These are phyloP conservation scores for Plantago rigida DNA, from an alignment of 305 asterid species.

Conservation along the genomic window DNA sequence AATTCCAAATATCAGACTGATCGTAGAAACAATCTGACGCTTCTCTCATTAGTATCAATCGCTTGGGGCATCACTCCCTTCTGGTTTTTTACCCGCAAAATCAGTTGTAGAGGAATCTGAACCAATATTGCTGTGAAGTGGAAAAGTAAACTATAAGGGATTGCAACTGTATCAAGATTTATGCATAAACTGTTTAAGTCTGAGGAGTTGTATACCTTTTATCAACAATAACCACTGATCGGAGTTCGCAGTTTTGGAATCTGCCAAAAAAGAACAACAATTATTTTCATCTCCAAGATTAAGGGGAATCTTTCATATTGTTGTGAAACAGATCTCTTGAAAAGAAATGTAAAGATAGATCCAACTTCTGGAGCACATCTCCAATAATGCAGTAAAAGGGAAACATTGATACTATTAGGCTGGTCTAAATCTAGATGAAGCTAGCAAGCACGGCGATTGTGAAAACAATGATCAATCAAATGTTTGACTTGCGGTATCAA, in stretches of 20 bases:
- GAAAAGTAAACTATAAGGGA: neutral
- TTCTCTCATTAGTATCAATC: constrained; percentile 3
- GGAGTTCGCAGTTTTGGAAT: constrained; percentile 22
- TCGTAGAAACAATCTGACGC: neutral
- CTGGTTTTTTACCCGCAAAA: constrained; percentile 21
- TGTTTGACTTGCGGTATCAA: neutral
- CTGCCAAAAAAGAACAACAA: constrained; percentile 1
- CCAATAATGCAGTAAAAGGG: neutral
- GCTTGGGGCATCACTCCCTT: constrained; percentile 21
- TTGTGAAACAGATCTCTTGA: neutral
- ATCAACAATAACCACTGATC: constrained; percentile 19
- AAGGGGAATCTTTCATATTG: neutral
- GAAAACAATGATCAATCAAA: neutral
- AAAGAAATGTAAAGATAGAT: neutral
- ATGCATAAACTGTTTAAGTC: neutral
- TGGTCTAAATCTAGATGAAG: neutral
- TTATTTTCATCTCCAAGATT: neutral
- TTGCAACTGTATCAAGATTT: neutral
- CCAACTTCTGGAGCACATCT: neutral
- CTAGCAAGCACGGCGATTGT: neutral
- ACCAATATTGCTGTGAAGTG: constrained; percentile 8
- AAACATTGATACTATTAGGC: neutral
- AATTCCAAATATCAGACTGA: neutral
- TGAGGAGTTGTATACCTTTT: constrained; percentile 10
- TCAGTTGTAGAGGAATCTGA: constrained; percentile 16